These are phyloP conservation scores for Chlorencoelia australis DNA, from an alignment of 2,329 filamentous ascomycete genomes.

Conservation along the genomic window DNA sequence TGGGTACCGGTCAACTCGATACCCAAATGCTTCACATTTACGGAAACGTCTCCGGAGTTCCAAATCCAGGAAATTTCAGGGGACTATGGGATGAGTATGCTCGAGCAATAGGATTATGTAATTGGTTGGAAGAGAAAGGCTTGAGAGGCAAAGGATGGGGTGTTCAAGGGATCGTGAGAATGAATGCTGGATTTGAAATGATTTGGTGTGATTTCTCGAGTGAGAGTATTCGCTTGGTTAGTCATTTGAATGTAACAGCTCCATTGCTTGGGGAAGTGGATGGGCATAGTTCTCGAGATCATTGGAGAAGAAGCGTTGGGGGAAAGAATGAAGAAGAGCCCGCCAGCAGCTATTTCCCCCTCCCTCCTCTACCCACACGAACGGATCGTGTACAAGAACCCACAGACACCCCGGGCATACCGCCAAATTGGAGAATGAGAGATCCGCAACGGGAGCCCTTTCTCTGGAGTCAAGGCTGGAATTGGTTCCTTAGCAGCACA, in stretches of 20 bases:
- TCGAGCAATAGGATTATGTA: conserved; percentile 36
- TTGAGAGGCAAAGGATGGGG: conserved; percentile 38
- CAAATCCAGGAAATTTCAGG: conserved; percentile 19
- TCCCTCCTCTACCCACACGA: conserved; percentile 30
- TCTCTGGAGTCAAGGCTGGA: conserved; percentile 31
- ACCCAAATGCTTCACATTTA: conserved; percentile 41
- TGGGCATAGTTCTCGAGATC: too few species aligned
- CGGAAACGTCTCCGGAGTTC: conserved; percentile 34
- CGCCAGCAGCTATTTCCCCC: conserved; percentile 22
- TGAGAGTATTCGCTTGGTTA: conserved; percentile 33
- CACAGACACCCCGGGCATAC: conserved; percentile 21
- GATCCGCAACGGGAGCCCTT: conserved; percentile 30
- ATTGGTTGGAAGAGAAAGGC: conserved; percentile 32
- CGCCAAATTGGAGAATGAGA: conserved; percentile 30
- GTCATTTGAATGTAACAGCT: conserved; percentile 36
- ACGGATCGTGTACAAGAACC: conserved; percentile 30
- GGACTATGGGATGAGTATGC: conserved; percentile 37
- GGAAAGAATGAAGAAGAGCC: conserved; percentile 7
- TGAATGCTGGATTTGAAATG: conserved; percentile 42
- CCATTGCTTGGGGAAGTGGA: conserved; percentile 28
- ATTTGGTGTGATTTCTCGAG: conserved; percentile 42
- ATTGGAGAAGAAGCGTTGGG: too few species aligned
- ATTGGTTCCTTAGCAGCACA: conserved; percentile 36
- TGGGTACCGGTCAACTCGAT: conserved; percentile 36
- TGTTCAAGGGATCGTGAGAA: conserved; percentile 39